Evolutionary conservation across 1,139 yeast genomes (phyloP).

Genomic region (Arxiozyma heterogenica): DNA sequence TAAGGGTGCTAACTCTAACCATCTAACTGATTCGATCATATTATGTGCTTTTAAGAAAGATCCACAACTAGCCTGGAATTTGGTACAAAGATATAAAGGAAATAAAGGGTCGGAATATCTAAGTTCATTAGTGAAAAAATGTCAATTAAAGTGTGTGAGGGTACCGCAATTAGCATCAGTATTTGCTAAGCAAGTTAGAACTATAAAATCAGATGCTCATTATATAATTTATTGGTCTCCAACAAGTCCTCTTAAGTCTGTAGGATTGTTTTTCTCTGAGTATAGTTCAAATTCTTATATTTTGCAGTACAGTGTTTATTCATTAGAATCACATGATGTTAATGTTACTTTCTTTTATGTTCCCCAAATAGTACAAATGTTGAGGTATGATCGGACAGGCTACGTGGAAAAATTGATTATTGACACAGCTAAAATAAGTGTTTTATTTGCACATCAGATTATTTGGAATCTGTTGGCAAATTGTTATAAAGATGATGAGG

Average conservation of each 20-base stretch:
- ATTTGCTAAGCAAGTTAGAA: slow-evolving; percentile 37
- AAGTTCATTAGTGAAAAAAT: slow-evolving; percentile 39
- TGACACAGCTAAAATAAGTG: slow-evolving; percentile 87
- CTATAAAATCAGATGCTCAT: slow-evolving; percentile 19
- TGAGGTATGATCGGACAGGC: slow-evolving; percentile 74
- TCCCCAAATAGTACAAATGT: slow-evolving; percentile 91
- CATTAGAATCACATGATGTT: slow-evolving; percentile 81
- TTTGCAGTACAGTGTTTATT: slow-evolving; percentile 82
- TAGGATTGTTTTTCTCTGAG: slow-evolving; percentile 74
- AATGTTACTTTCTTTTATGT: slow-evolving; percentile 90
- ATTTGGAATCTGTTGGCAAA: slow-evolving; percentile 98
- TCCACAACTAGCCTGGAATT: slow-evolving; percentile 65
- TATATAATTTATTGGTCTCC: slow-evolving; percentile 62
- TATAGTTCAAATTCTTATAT: slow-evolving; percentile 58
- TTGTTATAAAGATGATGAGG: slow-evolving; percentile 82
- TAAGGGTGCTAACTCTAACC: slow-evolving; percentile 27
- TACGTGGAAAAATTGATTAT: slow-evolving; percentile 82
- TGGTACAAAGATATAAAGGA: slow-evolving; percentile 49
- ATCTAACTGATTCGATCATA: slow-evolving; percentile 26
- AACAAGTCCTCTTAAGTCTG: slow-evolving; percentile 75
- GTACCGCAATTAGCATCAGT: slow-evolving; percentile 60
- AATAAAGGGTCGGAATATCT: slow-evolving; percentile 40
- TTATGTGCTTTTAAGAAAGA: slow-evolving; percentile 54
- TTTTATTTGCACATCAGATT: slow-evolving; percentile 91
- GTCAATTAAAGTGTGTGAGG: slow-evolving; percentile 55